Evolutionary conservation across 1,284 basidiomycete species (phyloP).

Genomic region (Puccinia coronata): DNA sequence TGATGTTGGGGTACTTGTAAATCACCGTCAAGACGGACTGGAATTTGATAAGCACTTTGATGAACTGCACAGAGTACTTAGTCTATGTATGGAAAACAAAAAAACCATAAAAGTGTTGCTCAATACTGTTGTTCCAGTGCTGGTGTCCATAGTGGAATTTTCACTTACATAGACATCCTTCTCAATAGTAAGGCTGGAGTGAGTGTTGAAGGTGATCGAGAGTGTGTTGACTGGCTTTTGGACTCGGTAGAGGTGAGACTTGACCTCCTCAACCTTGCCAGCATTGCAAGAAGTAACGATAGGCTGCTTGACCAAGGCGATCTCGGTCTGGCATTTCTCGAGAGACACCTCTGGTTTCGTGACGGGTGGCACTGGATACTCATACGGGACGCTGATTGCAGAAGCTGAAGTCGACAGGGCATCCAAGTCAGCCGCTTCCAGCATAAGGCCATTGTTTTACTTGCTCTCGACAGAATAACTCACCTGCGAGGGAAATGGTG

Average conservation of each 20-base stretch:
- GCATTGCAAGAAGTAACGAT: constrained; percentile 1
- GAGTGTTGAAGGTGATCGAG: background rate
- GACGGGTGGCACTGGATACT: background rate
- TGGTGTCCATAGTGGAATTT: background rate
- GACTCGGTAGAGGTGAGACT: constrained; percentile 3
- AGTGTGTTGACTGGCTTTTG: background rate
- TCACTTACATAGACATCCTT: background rate
- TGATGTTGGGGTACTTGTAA: constrained; percentile 1
- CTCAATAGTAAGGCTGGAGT: background rate
- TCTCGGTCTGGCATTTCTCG: background rate
- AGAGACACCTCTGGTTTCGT: background rate
- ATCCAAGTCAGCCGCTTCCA: background rate
- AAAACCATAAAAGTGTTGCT: background rate
- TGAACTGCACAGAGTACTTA: constrained; percentile 22
- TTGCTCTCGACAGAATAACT: background rate
- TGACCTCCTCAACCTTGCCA: constrained; percentile 12
- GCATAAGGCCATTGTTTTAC: background rate
- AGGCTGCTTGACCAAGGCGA: background rate
- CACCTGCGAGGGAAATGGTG: constrained; percentile 8
- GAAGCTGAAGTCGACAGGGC: background rate
- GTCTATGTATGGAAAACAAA: background rate
- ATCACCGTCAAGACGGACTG: constrained; percentile 12
- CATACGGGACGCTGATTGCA: background rate
- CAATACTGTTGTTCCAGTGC: background rate
- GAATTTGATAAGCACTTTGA: constrained; percentile 15